phyloP scores from a whole-genome alignment of 495 filamentous ascomycete species.

The Penicillium mononematosum region DNA sequence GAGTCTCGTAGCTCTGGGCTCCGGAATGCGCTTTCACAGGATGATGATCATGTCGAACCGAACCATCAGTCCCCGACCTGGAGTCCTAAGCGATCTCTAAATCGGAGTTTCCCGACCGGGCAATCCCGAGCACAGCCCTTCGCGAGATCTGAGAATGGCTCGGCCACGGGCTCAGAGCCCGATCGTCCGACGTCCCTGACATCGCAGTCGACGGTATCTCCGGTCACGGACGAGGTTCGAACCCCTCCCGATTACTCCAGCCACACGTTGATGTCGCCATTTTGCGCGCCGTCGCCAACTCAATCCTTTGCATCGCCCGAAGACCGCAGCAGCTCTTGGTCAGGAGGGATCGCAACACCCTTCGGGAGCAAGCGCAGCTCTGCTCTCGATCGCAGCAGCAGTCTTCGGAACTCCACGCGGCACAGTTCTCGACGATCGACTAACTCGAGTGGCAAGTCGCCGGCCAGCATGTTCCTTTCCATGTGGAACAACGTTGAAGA shows the following conservation, averaged over 20 bases:
- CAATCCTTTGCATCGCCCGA: slow-evolving; percentile 47
- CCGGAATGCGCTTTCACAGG: slow-evolving; percentile 40
- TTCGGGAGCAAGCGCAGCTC: slow-evolving; percentile 49
- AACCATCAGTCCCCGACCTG: slow-evolving; percentile 24
- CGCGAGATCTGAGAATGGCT: slow-evolving; percentile 27
- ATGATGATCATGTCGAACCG: slow-evolving; percentile 22
- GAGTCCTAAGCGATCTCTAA: slow-evolving; percentile 24
- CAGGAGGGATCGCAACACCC: slow-evolving; percentile 36
- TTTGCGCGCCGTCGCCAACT: slow-evolving; percentile 46
- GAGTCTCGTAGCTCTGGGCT: slow-evolving; percentile 44
- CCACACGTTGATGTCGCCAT: slow-evolving; percentile 54
- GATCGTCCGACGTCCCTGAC: slow-evolving; percentile 60
- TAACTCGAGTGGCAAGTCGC: slow-evolving; percentile 50
- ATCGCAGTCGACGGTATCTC: slow-evolving; percentile 56
- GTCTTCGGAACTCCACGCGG: slow-evolving; percentile 39
- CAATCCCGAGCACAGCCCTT: slow-evolving; percentile 25
- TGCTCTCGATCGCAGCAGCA: slow-evolving; percentile 40
- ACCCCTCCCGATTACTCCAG: slow-evolving; percentile 50
- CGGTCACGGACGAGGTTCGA: slow-evolving; percentile 49
- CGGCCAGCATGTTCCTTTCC: slow-evolving; percentile 58
- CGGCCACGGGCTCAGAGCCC: slow-evolving; percentile 24
- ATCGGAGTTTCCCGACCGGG: slow-evolving; percentile 32
- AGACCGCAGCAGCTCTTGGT: slow-evolving; percentile 49
- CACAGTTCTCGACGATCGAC: slow-evolving; percentile 47
- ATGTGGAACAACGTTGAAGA: slow-evolving; percentile 52